Percentiles rank a stretch among this genome's conserved stretches.
Conservation (phyloP, 805 yeast species). For the Candida quercuum region DNA sequence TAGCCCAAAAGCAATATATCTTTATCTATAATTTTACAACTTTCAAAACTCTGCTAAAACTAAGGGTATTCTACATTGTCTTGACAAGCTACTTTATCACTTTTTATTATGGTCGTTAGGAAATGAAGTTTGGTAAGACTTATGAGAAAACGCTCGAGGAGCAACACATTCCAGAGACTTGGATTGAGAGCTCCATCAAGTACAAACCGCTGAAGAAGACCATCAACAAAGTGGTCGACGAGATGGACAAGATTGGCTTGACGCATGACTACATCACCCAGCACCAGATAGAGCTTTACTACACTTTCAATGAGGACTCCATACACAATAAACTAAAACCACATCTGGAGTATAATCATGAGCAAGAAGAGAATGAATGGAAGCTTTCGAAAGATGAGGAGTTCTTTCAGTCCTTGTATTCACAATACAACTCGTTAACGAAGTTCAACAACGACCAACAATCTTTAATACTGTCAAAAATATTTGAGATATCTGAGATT, state of each 20-base stretch:
- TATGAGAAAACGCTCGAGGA: slow-evolving; percentile 58
- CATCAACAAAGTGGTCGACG: slow-evolving; percentile 59
- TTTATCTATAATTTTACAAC: too few species aligned
- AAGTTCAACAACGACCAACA: slow-evolving; percentile 47
- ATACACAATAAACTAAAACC: slow-evolving; percentile 7
- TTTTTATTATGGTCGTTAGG: too few species aligned
- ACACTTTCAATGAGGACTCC: slow-evolving; percentile 16
- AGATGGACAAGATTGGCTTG: slow-evolving; percentile 54
- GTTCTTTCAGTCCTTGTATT: slow-evolving; percentile 17
- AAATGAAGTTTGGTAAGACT: slow-evolving; percentile 73
- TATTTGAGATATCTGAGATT: slow-evolving; percentile 27
- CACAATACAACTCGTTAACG: slow-evolving; percentile 19
- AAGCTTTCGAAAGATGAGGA: slow-evolving; percentile 7
- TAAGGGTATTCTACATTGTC: too few species aligned
- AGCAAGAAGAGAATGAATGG: slow-evolving; percentile 7
- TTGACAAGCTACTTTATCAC: too few species aligned
- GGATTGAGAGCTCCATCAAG: slow-evolving; percentile 66
- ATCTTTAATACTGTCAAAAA: slow-evolving; percentile 8
- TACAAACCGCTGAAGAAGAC: slow-evolving; percentile 67
- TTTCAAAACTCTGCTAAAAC: too few species aligned
- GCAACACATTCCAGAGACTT: slow-evolving; percentile 58
- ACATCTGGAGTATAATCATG: slow-evolving; percentile 5
- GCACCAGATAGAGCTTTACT: slow-evolving; percentile 8
- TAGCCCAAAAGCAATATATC: too few species aligned
- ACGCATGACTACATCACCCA: slow-evolving; percentile 32